These are phyloP conservation scores for Xylaria sp. DNA, from an alignment of 495 filamentous ascomycete species.

Conservation along the genomic window DNA sequence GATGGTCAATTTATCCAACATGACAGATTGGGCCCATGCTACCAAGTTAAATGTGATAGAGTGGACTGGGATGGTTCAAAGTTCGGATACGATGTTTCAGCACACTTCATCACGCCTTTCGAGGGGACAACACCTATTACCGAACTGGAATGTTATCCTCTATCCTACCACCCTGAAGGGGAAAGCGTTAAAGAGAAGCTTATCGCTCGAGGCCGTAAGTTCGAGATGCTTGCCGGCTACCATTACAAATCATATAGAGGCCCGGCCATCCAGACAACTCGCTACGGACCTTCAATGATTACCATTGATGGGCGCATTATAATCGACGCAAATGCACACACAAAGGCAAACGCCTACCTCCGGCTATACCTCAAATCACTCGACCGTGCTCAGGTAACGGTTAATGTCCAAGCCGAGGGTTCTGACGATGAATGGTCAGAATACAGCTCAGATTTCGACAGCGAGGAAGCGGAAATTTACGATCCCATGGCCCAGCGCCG, in stretches of 20 bases:
- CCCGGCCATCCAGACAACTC: conserved; percentile 35
- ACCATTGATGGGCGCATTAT: conserved; percentile 12
- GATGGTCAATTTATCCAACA: conserved; percentile 41
- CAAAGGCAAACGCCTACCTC: not conserved
- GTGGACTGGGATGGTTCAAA: conserved; percentile 66
- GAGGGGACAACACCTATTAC: conserved; percentile 65
- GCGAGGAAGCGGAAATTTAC: not conserved
- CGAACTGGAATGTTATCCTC: conserved; percentile 60
- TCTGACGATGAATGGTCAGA: not conserved
- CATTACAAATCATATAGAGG: conserved; percentile 69
- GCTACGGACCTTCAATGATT: not conserved
- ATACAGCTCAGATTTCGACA: not conserved
- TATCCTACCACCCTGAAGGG: conserved; percentile 60
- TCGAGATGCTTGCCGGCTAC: conserved; percentile 62
- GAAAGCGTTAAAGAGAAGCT: conserved; percentile 48
- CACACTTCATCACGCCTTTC: conserved; percentile 57
- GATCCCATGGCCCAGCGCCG: not conserved
- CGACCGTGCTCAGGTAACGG: not conserved
- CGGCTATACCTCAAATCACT: not conserved
- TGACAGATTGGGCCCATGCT: conserved; percentile 48
- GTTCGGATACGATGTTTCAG: conserved; percentile 57
- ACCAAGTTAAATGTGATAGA: conserved; percentile 47
- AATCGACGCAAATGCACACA: not conserved
- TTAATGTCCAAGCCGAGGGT: not conserved
- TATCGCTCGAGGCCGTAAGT: conserved; percentile 55